Conservation (phyloP, 805 yeast genomes). For the Starmerella floris region DNA sequence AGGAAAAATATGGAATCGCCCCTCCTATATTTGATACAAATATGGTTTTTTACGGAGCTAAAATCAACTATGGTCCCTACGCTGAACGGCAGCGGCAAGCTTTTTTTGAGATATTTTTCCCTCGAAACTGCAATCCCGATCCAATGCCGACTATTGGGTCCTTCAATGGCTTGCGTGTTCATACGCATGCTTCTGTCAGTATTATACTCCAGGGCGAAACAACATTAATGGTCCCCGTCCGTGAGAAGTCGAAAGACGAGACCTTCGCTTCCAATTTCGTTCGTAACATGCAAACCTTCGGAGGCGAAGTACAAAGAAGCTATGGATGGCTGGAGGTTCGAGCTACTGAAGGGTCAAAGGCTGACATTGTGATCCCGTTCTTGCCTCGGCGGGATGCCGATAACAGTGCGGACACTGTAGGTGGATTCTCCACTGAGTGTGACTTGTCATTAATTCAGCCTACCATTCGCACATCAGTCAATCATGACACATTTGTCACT, state of each 20-base stretch:
- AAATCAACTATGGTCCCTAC: slow-evolving; percentile 88
- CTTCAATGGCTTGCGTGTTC: slow-evolving; percentile 43
- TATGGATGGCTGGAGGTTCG: slow-evolving; percentile 89
- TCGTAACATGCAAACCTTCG: slow-evolving; percentile 2
- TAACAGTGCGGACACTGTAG: slow-evolving; percentile 19
- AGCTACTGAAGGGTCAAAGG: slow-evolving; percentile 39
- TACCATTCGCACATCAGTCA: slow-evolving; percentile 69
- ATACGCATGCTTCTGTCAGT: slow-evolving; percentile 43
- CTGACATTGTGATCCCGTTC: slow-evolving; percentile 30
- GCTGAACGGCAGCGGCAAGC: slow-evolving; percentile 70
- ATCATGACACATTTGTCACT: slow-evolving; percentile 64
- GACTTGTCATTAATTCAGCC: slow-evolving; percentile 38
- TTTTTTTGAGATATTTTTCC: slow-evolving; percentile 54
- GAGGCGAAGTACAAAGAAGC: slow-evolving; percentile 34
- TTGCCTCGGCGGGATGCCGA: slow-evolving; percentile 22
- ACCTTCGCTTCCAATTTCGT: slow-evolving; percentile 9
- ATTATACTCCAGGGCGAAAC: slow-evolving; percentile 51
- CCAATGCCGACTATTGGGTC: slow-evolving; percentile 30
- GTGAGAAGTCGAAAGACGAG: slow-evolving; percentile 68
- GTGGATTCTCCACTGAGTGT: slow-evolving; percentile 42
- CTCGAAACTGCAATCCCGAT: slow-evolving; percentile 37
- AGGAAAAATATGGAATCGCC: neutral
- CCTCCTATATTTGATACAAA: slow-evolving; percentile 38
- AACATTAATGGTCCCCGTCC: slow-evolving; percentile 60
- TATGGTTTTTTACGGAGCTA: slow-evolving; percentile 43